Evolutionary conservation across 306 rosid species (phyloP), one percentile per base, ranked within the genome.

Genomic region (Neltuma alba): DNA sequence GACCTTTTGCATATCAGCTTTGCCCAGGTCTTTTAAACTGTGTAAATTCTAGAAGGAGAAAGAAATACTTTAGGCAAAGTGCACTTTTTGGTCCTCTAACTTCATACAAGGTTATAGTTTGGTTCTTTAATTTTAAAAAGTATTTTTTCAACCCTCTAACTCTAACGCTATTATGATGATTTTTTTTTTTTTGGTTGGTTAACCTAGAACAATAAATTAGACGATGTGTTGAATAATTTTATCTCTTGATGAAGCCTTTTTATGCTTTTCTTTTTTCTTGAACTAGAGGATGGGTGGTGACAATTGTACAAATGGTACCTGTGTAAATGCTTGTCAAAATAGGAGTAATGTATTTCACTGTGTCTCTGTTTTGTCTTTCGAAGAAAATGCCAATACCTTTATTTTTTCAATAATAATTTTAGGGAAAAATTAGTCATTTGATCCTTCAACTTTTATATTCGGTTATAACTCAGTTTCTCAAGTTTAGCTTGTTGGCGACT

Each of bases 401-500:
- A 3, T 44, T 33, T 77, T 72, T 60, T n/a, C 27, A 31, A 50
- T 38, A 72, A 27, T 77, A 58, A 60, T 77, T 73, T 21, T 0
- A 55, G n/a, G n/a, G n/a, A n/a, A n/a, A n/a, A n/a, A n/a, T n/a
- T n/a, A n/a, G n/a, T n/a, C n/a, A n/a, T n/a, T n/a, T n/a, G n/a
- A n/a, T n/a, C n/a, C n/a, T n/a, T n/a, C n/a, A n/a, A n/a, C n/a
- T n/a, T n/a, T n/a, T n/a, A n/a, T n/a, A n/a, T n/a, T n/a, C n/a
- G n/a, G n/a, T n/a, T n/a, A n/a, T n/a, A n/a, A n/a, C n/a, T n/a
- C n/a, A n/a, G n/a, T n/a, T n/a, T n/a, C n/a, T n/a, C n/a, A n/a
- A n/a, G n/a, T n/a, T n/a, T n/a, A n/a, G n/a, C n/a, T n/a, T n/a
- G n/a, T n/a, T n/a, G n/a, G n/a, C n/a, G n/a, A n/a, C n/a, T n/a